phyloP scores from a whole-genome alignment of 768 basidiomycete genomes.

The Mycena belliarum region DNA sequence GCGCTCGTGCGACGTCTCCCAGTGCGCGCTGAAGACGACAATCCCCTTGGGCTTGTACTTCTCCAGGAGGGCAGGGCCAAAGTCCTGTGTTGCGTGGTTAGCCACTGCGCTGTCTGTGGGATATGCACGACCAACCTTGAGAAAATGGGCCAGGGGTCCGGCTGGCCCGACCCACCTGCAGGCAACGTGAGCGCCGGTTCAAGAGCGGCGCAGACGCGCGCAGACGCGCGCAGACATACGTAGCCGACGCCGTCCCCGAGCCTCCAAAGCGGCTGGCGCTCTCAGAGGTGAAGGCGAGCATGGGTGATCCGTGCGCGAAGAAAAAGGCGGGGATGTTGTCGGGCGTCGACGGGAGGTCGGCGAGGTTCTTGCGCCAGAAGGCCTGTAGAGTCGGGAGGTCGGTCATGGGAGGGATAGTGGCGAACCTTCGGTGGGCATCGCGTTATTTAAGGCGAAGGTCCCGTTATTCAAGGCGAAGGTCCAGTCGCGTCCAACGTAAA shows the following conservation, averaged over 20 bases:
- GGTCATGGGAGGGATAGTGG: no score
- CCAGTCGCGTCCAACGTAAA: no score
- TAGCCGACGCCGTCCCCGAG: slow-evolving; percentile 17
- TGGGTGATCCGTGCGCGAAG: slow-evolving; percentile 51
- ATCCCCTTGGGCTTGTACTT: slow-evolving; percentile 73
- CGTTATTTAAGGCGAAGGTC: no score
- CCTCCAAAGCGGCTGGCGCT: neutral
- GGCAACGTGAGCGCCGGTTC: neutral
- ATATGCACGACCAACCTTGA: slow-evolving; percentile 39
- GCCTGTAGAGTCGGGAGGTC: no score
- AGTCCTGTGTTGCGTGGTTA: neutral
- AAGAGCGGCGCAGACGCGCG: no score
- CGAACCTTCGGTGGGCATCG: no score
- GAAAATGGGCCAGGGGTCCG: slow-evolving; percentile 58
- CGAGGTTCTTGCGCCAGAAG: no score
- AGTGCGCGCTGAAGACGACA: slow-evolving; percentile 82
- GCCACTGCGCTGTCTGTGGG: neutral
- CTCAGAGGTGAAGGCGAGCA: slow-evolving; percentile 42
- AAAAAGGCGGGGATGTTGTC: no score
- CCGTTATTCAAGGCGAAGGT: no score
- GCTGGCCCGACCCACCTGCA: neutral
- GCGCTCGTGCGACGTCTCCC: slow-evolving; percentile 65
- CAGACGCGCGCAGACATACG: no score
- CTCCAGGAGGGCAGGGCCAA: no score
- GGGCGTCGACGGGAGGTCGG: no score